A percentile compares a stretch with the other conserved stretches of the same genome.
These are phyloP conservation scores for Diospyros kaki DNA, from an alignment of 148 eudicot genomes.

Conservation along the genomic window DNA sequence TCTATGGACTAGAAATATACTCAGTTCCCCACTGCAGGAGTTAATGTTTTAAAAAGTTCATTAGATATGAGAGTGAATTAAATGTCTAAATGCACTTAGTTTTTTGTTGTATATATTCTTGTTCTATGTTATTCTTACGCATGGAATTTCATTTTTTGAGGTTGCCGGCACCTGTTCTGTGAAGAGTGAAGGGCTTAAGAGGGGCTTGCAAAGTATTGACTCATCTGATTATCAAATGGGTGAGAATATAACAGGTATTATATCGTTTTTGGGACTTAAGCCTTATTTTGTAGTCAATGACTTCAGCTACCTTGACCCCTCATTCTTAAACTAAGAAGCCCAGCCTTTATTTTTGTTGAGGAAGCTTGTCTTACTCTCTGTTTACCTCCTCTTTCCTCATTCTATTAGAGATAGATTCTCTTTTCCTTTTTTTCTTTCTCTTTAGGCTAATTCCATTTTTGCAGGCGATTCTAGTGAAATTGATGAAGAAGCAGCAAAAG, in stretches of 20 bases:
- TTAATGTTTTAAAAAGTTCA: not conserved
- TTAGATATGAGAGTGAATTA: not conserved
- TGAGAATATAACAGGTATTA: constrained; percentile 62
- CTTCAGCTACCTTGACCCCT: not conserved
- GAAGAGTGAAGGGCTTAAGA: constrained; percentile 74
- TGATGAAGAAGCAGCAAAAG: constrained; percentile 94
- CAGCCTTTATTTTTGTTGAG: not conserved
- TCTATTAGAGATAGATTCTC: not conserved
- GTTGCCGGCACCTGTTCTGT: constrained; percentile 40
- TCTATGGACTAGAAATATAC: not conserved
- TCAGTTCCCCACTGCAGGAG: not conserved
- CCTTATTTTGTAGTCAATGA: too few species aligned
- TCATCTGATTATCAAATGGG: constrained; percentile 80
- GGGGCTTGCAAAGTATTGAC: constrained; percentile 87
- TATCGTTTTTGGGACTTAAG: not conserved
- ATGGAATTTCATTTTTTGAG: constrained; percentile 24
- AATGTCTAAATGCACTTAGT: not conserved
- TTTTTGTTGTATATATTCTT: not conserved
- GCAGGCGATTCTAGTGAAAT: constrained; percentile 76
- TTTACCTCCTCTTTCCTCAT: not conserved
- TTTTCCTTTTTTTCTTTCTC: not conserved
- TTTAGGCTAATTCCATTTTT: constrained; percentile 10
- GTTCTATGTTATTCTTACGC: not conserved
- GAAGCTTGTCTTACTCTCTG: not conserved
- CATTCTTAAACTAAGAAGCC: not conserved